Percentiles rank a stretch among this genome's conserved stretches.
These are phyloP conservation scores for Kodamaea arcana DNA, from an alignment of 1,139 yeast species.

Conservation along the genomic window DNA sequence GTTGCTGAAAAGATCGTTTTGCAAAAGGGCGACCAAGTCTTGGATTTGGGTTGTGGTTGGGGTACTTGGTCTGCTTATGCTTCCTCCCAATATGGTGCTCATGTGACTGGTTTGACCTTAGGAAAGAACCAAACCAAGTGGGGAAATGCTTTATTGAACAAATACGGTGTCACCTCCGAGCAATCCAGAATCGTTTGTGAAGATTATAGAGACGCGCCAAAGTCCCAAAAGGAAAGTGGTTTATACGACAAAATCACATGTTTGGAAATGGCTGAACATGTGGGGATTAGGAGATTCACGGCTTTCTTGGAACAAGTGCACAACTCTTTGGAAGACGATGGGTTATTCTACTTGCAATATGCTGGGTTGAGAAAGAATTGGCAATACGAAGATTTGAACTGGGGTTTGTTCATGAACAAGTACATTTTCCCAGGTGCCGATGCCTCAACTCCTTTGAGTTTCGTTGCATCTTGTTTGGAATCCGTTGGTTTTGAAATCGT, in stretches of 20 bases:
- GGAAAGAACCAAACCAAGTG: constrained; percentile 90
- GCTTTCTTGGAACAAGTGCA: constrained; percentile 75
- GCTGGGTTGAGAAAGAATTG: constrained; percentile 89
- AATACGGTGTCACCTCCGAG: constrained; percentile 63
- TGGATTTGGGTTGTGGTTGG: constrained; percentile 96
- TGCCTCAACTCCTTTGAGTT: constrained; percentile 90
- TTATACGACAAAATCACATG: constrained; percentile 85
- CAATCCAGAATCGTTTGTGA: constrained; percentile 78
- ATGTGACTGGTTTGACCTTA: constrained; percentile 84
- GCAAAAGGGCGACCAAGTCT: constrained; percentile 64
- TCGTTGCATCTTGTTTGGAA: constrained; percentile 74
- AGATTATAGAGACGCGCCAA: constrained; percentile 90
- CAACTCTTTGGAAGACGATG: constrained; percentile 88
- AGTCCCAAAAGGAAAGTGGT: constrained; percentile 52
- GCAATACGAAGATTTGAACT: constrained; percentile 91
- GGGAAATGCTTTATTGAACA: constrained; percentile 69
- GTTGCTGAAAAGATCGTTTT: constrained; percentile 86
- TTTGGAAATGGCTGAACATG: constrained; percentile 96
- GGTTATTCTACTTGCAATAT: constrained; percentile 79
- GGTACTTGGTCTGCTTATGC: constrained; percentile 88
- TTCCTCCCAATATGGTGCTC: constrained; percentile 77
- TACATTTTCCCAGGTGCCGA: constrained; percentile 97
- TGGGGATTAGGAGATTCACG: constrained; percentile 82
- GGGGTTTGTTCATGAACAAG: constrained; percentile 97
- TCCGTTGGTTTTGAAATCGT: constrained; percentile 84